Evolutionary conservation across 371 early-diverging fungal species (phyloP).

Genomic region (Syncephalastrum monosporum): DNA sequence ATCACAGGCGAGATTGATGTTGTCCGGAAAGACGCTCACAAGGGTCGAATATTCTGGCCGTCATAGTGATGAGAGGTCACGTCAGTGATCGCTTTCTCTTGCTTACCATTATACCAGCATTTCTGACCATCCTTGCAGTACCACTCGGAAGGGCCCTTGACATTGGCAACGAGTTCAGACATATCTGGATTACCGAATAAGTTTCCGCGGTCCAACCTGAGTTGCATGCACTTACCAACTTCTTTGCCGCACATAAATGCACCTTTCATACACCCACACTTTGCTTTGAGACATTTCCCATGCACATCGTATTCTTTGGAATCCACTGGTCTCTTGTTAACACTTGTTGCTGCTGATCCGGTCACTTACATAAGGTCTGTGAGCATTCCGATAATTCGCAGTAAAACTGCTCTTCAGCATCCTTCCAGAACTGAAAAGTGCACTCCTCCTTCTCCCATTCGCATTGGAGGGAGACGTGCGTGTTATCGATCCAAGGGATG

Average conservation of each 20-base stretch:
- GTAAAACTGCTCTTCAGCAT: conserved; percentile 54
- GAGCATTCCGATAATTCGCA: conserved; percentile 54
- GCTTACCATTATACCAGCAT: conserved; percentile 55
- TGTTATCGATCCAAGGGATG: conserved; percentile 54
- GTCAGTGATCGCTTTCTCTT: neutral
- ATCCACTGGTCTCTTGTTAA: no score
- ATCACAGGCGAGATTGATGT: conserved; percentile 52
- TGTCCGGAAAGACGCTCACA: conserved; percentile 53
- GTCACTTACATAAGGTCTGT: conserved; percentile 22
- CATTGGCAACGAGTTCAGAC: conserved; percentile 45
- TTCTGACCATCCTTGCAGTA: conserved; percentile 52
- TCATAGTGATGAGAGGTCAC: neutral
- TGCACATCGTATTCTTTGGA: conserved; percentile 33
- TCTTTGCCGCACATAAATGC: conserved; percentile 64
- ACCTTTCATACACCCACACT: conserved; percentile 55
- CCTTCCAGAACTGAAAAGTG: conserved; percentile 61
- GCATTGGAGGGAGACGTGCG: conserved; percentile 45
- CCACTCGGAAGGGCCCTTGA: conserved; percentile 51
- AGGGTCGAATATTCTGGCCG: conserved; percentile 52
- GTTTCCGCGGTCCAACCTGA: neutral
- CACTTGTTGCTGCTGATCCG: no score
- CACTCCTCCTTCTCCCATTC: conserved; percentile 41
- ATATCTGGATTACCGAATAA: conserved; percentile 27
- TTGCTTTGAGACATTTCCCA: conserved; percentile 43
- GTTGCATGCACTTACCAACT: conserved; percentile 27